Conservation (phyloP, 495 filamentous ascomycete genomes). For the Hamigera avellanea region DNA sequence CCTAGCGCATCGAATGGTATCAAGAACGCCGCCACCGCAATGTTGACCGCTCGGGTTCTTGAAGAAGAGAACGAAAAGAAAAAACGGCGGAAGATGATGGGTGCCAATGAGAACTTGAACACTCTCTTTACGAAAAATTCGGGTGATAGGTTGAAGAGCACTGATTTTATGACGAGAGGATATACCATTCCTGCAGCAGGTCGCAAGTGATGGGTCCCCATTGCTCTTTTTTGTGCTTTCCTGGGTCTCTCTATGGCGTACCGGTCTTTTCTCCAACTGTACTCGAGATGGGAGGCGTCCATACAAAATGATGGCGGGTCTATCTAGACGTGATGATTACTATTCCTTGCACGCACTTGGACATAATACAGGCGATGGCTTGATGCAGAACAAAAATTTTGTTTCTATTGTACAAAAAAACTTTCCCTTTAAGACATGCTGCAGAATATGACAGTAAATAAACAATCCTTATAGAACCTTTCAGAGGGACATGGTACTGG, state of each 20-base stretch:
- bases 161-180: slow-evolving; percentile 71
- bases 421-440: slow-evolving; percentile 7
- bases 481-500: no score
- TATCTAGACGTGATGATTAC: no score
- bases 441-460: slow-evolving; percentile 1
- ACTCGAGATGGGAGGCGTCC: no score
- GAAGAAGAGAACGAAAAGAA: slow-evolving; percentile 74
- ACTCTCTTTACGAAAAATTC: slow-evolving; percentile 52
- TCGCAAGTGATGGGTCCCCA: slow-evolving; percentile 12
- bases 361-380: no score
- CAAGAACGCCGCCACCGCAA: slow-evolving; percentile 77
- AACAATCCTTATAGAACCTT: background rate
- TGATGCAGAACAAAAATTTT: background rate
- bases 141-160: slow-evolving; percentile 40
- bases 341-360: no score
- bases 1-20: slow-evolving; percentile 41
- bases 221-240: slow-evolving; percentile 1
- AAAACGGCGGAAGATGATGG: slow-evolving; percentile 62
- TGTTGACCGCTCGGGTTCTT: slow-evolving; percentile 71
- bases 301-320: no score
- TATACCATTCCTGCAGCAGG: slow-evolving; percentile 46
- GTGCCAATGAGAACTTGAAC: slow-evolving; percentile 54
- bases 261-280: no score
- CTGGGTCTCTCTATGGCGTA: no score
- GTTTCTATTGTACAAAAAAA: slow-evolving; percentile 16